Conservation (phyloP, 129 eudicot genomes). For the Pittosporum tobira region DNA sequence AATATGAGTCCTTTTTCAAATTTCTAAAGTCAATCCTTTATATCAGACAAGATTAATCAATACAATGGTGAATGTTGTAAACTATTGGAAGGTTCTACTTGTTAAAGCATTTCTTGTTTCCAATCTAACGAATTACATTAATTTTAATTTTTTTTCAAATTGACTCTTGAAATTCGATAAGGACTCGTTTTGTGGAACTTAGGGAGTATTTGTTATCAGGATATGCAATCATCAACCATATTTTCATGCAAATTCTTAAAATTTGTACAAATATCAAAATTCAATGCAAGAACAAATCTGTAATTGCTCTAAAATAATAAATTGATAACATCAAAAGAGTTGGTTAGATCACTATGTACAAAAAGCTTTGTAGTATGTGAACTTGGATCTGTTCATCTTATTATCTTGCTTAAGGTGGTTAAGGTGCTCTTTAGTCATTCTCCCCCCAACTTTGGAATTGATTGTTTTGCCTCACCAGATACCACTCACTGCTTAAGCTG, state of each 20-base stretch:
- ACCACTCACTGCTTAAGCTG: constrained; percentile 57
- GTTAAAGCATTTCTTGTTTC: no score
- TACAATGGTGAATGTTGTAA: no score
- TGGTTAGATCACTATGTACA: neutral
- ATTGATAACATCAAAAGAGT: neutral
- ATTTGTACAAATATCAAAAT: neutral
- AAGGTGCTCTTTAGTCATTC: neutral
- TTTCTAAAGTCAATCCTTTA: no score
- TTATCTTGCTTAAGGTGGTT: neutral
- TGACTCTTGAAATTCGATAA: no score
- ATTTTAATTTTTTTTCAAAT: no score
- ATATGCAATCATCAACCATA: neutral
- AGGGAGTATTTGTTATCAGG: no score
- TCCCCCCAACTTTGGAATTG: neutral
- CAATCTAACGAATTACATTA: no score
- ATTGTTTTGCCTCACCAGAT: constrained; percentile 35
- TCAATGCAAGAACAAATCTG: neutral
- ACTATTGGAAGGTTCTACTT: no score
- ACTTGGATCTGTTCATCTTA: neutral
- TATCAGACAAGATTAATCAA: no score
- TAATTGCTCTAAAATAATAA: neutral
- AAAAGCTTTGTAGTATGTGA: no score
- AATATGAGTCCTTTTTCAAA: no score
- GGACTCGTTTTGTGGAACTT: no score
- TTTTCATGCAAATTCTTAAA: neutral